Conservation (phyloP, 441 rosid species). For the Pelargonium australe region DNA sequence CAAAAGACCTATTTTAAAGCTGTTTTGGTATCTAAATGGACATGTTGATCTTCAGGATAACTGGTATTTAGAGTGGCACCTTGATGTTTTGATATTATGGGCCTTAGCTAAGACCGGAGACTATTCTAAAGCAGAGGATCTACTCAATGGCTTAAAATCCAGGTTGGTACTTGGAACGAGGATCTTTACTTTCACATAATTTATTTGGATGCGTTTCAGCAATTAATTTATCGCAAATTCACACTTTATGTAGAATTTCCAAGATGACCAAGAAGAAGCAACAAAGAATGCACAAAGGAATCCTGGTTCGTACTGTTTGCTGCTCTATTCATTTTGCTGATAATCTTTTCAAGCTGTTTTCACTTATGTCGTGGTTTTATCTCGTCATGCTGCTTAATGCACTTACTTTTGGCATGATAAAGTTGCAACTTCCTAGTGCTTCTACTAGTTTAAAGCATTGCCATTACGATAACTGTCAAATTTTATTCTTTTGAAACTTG, state of each 20-base stretch:
- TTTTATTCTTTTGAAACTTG: too few relatives aligned
- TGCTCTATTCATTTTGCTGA: slow-evolving; percentile 13
- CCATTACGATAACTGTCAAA: too few relatives aligned
- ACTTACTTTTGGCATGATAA: not conserved
- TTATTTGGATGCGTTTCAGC: slow-evolving; percentile 1
- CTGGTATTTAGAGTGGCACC: slow-evolving; percentile 83
- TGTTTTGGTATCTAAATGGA: slow-evolving; percentile 5
- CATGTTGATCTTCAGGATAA: slow-evolving; percentile 33
- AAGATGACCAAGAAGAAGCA: slow-evolving; percentile 71
- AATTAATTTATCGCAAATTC: slow-evolving; percentile 12
- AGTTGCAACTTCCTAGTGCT: too few relatives aligned
- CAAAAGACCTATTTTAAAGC: not conserved
- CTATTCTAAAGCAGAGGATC: slow-evolving; percentile 53
- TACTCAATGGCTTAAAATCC: slow-evolving; percentile 56
- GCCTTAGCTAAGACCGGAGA: slow-evolving; percentile 61
- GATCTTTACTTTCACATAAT: slow-evolving; percentile 2
- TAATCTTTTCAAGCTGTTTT: not conserved
- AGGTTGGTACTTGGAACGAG: slow-evolving; percentile 35
- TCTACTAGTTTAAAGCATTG: too few relatives aligned
- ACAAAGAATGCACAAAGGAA: slow-evolving; percentile 53
- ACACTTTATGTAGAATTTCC: slow-evolving; percentile 31
- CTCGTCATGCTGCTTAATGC: too few relatives aligned
- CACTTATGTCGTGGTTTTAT: too few relatives aligned
- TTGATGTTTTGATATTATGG: slow-evolving; percentile 73
- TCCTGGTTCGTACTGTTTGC: slow-evolving; percentile 41